Evolutionary conservation across 2,329 filamentous ascomycete genomes (phyloP).

Genomic region (Neoscytalidium dimidiatum): DNA sequence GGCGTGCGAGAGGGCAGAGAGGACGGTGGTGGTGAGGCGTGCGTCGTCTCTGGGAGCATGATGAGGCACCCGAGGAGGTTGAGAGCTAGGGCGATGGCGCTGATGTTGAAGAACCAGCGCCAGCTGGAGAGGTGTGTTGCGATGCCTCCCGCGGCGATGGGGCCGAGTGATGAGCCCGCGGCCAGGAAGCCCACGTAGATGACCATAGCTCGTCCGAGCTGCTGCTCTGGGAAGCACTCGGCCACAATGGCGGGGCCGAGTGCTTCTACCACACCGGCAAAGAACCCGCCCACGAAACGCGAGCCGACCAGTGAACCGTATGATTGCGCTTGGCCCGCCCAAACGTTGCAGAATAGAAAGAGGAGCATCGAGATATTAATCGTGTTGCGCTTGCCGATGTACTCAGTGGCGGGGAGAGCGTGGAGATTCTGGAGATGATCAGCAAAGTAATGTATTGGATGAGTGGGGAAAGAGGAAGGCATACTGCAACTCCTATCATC

Average conservation of each 20-base stretch:
- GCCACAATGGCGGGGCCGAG: background rate
- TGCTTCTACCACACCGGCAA: background rate
- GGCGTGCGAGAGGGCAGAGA: background rate
- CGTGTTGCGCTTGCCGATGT: conserved; percentile 1
- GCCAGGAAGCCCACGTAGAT: background rate
- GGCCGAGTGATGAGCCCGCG: background rate
- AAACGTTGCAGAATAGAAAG: background rate
- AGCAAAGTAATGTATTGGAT: background rate
- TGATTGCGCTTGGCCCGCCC: background rate
- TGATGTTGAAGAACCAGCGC: conserved; percentile 1
- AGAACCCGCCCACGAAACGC: background rate
- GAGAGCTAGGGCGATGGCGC: background rate
- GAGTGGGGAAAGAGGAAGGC: background rate
- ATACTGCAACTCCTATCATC: background rate
- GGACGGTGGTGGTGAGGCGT: background rate
- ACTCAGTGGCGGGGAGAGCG: background rate
- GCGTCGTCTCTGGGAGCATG: background rate
- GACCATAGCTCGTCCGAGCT: background rate
- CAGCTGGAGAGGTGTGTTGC: background rate
- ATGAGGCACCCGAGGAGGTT: background rate
- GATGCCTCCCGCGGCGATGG: background rate
- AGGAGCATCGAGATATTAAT: background rate
- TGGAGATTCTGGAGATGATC: background rate
- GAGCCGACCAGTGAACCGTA: background rate
- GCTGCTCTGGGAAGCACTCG: background rate